phyloP scores from a whole-genome alignment of 2,329 filamentous ascomycete species.

The Diaporthe sp. region DNA sequence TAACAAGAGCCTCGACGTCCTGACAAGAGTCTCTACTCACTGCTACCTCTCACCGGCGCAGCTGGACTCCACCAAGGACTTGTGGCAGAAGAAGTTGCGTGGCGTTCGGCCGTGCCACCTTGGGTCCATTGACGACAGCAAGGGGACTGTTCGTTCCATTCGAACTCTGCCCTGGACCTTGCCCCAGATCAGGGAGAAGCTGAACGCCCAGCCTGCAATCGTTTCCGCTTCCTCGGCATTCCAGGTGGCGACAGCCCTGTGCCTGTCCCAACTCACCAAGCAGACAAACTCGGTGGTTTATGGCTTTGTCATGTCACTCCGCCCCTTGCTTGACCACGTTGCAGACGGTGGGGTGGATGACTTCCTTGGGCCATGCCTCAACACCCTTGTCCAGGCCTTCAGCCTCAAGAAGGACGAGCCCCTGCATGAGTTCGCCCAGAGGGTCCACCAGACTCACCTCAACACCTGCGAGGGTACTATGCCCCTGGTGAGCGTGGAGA shows the following conservation, averaged over 20 bases:
- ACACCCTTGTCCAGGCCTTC: conserved; percentile 42
- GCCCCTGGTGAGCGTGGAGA: conserved; percentile 42
- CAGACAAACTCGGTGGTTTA: conserved; percentile 38
- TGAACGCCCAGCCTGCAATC: conserved; percentile 19
- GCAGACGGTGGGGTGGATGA: conserved; percentile 21
- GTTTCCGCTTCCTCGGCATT: conserved; percentile 39
- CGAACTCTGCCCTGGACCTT: conserved; percentile 31
- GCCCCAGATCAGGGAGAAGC: conserved; percentile 31
- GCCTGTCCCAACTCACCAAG: conserved; percentile 39
- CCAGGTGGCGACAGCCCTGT: conserved; percentile 40
- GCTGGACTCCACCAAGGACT: conserved; percentile 9
- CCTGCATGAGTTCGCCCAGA: conserved; percentile 34
- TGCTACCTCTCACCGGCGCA: conserved; percentile 18
- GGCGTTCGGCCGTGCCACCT: conserved; percentile 24
- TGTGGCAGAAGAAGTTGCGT: conserved; percentile 31
- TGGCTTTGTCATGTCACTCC: conserved; percentile 41
- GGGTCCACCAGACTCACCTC: conserved; percentile 38
- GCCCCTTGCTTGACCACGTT: conserved; percentile 37
- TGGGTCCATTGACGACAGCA: conserved; percentile 23
- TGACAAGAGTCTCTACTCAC: conserved; percentile 28
- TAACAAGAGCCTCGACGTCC: conserved; percentile 17
- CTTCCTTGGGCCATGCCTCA: conserved; percentile 43
- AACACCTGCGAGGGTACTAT: conserved; percentile 41
- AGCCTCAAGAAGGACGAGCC: conserved; percentile 33
- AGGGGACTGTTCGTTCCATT: conserved; percentile 14